Conservation (phyloP, 257 asterid species). For the Salvia rosmarinus region DNA sequence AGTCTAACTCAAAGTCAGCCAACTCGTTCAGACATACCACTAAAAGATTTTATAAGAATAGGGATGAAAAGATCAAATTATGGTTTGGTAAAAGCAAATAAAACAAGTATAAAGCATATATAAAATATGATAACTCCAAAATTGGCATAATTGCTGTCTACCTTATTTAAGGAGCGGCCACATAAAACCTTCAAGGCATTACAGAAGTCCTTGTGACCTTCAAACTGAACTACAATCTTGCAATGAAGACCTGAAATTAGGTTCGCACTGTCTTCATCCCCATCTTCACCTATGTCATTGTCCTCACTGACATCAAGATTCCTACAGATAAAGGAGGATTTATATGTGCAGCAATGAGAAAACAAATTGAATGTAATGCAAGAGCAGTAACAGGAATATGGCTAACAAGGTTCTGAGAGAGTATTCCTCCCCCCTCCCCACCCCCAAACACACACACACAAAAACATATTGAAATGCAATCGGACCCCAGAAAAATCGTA, state of each 20-base stretch:
- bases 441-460: background rate
- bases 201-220: slow-evolving; percentile 65
- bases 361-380: slow-evolving; percentile 5
- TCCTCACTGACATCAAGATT: slow-evolving; percentile 95
- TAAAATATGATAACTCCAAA: background rate
- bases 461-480: background rate
- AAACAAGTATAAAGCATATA: background rate
- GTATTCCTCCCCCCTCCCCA: background rate
- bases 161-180: slow-evolving; percentile 90
- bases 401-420: background rate
- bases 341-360: slow-evolving; percentile 19
- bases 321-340: slow-evolving; percentile 50
- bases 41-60: background rate
- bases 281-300: slow-evolving; percentile 60
- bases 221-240: slow-evolving; percentile 82
- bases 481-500: background rate
- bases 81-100: slow-evolving; percentile 12
- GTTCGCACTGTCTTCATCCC: slow-evolving; percentile 59
- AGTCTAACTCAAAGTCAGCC: slow-evolving; percentile 1
- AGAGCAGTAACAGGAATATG: background rate
- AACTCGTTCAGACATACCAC: background rate
- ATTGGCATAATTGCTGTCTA: slow-evolving; percentile 28
- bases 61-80: slow-evolving; percentile 1
- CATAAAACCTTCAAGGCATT: slow-evolving; percentile 77
- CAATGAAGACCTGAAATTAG: slow-evolving; percentile 88